A percentile compares a stretch with the other conserved stretches of the same genome.
Evolutionary conservation across 2,329 filamentous ascomycete genomes (phyloP).

Genomic region (Cordyceps fumosorosea): DNA sequence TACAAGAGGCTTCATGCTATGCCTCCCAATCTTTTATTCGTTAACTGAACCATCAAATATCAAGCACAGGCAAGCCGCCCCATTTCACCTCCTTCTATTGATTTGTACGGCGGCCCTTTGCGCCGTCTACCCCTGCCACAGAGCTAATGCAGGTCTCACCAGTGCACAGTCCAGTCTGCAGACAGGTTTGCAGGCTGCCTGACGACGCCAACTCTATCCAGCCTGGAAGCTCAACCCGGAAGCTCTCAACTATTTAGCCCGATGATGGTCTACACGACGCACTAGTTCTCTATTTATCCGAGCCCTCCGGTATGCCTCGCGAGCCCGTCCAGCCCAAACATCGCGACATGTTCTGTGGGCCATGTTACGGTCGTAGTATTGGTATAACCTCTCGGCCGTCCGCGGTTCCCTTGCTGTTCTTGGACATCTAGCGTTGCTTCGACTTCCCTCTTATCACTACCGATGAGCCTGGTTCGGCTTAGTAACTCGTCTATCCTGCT

Average conservation of each 20-base stretch:
- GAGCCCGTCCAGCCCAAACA: background rate
- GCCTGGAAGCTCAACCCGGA: background rate
- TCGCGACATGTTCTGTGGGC: background rate
- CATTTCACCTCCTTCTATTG: background rate
- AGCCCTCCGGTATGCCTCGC: background rate
- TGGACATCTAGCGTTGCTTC: no score
- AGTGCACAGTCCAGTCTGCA: background rate
- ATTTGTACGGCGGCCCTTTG: background rate
- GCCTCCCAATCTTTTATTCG: background rate
- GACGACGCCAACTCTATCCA: background rate
- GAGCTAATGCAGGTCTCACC: background rate
- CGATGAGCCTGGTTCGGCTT: background rate
- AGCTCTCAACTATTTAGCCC: background rate
- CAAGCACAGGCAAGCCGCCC: background rate
- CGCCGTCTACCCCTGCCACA: background rate
- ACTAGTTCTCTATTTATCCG: background rate
- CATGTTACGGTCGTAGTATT: no score
- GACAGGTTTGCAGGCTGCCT: background rate
- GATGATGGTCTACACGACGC: background rate
- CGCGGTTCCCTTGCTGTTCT: background rate
- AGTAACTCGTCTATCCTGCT: background rate
- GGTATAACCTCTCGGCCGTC: background rate
- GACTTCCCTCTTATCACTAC: background rate
- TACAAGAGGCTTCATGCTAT: no score
- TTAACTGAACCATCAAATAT: background rate